Evolutionary conservation across 2,329 filamentous ascomycete genomes (phyloP), one percentile per base, ranked within the genome.

Genomic region (Talaromyces rugulosus): DNA sequence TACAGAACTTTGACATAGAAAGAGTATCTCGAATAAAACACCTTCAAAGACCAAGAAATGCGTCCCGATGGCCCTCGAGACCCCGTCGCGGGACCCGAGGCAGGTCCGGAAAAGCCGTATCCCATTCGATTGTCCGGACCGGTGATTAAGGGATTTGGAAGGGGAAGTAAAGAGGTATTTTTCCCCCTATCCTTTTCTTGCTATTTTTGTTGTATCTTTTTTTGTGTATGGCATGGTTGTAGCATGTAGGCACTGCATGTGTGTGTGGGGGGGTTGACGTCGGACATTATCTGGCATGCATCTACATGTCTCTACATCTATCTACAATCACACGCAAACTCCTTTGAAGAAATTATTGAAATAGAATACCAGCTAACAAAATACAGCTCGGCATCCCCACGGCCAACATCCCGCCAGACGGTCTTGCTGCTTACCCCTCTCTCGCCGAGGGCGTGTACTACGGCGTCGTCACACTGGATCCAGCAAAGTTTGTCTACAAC

Each of bases 81-180:
- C 54, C 80, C 83, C 58, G 85, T 95, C 67, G 86, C 91, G 63
- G 94, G 94, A 61, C 82, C 88, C 8, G 86, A 90, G 51, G 76
- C 80, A 44, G 92, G 92, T 3, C 94, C 94, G 12, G 82, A 87
- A 69, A 58, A 85, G 5, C 95, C 95, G 0, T 98, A 88, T 75
- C 95, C 95, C 0, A 83, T 96, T 69, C 86, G 84, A 68, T 88
- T 98, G 78, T 88, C 90, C 64, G 95, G 95, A 28, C 86, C 89
- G 60, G 92, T 99, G 28, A 92, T 97, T 70, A 89, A 91, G 70
- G 95, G 95, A 36, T 98, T 98, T 75, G 94, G 95, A 50, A 86
- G 95, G 63, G 95, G 95, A 16, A 96, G 91, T 71, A 96, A 92
- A 81, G 93, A 97, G 79, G 91, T 93, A 47, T 47, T 18, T 36